Evolutionary conservation across 2,329 filamentous ascomycete genomes (phyloP), one percentile per base, ranked within the genome.

Genomic region (Phaeosphaeriaceae sp.): DNA sequence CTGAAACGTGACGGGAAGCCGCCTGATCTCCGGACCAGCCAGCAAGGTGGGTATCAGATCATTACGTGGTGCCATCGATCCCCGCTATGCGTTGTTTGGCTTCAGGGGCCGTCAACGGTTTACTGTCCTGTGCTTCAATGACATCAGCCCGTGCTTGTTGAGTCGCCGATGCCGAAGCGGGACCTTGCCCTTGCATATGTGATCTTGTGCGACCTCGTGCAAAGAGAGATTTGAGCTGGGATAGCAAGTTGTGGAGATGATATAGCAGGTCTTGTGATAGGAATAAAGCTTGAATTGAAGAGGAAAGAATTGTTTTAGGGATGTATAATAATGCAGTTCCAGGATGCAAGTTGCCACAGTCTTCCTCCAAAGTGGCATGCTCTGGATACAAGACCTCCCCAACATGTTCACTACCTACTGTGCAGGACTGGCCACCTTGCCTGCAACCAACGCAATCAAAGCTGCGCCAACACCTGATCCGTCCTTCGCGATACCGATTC

Each of bases 401-500:
- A 40, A 40, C 17, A 40, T 6, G 17, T 40, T 7, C 36, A 5
- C 36, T n/a, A 5, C 15, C 17, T 45, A 45, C 42, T 45, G 42
- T 22, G 46, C 59, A 17, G 68, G 67, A 45, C 63, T 56, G 7
- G 53, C 60, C 2, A 76, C 70, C 71, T 84, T 82, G 1, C 91
- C 90, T 1, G 94, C 94, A 25, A 97, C 91, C 51, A 97, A 85
- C 51, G 95, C 95, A 79, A 98, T 98, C 69, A 99, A 81, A 42
- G 95, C 95, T 2, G 95, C 95, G 53, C 95, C 95, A n/a, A 97
- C 91, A 62, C 92, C 95, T 63, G 91, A 95, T 48, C 95, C 95
- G 76, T 99, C 95, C 84, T 97, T 97, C 61, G 95, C 95, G 72
- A 98, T 95, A 21, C 94, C 95, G 71, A 99, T 97, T 56, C 92